phyloP scores from a whole-genome alignment of 1,284 basidiomycete genomes.

The Puccinia horiana region DNA sequence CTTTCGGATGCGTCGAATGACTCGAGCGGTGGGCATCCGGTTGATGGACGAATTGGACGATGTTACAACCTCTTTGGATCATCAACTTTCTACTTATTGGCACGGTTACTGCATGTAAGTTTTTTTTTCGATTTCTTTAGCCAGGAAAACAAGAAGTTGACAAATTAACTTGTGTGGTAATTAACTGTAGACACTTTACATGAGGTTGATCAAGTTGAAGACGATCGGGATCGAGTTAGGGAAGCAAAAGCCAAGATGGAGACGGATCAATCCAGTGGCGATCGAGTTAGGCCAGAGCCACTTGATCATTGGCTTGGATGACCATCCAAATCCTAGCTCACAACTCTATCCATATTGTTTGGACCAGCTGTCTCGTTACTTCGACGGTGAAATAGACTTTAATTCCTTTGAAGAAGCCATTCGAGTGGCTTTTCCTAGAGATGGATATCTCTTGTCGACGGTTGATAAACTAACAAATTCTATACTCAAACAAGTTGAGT shows the following conservation, averaged over 20 bases:
- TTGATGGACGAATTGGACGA: background rate
- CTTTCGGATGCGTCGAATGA: background rate
- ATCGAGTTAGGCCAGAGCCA: conserved; percentile 46
- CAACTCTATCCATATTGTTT: conserved; percentile 42
- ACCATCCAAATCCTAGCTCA: conserved; percentile 28
- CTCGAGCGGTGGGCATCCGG: background rate
- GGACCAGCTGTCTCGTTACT: conserved; percentile 38
- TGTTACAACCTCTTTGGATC: conserved; percentile 48
- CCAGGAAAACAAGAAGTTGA: background rate
- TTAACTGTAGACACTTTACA: conserved; percentile 38
- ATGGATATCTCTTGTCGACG: conserved; percentile 36
- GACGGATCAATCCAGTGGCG: conserved; percentile 48
- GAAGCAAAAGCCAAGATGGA: conserved; percentile 31
- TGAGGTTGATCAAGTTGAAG: conserved; percentile 38
- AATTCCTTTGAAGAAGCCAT: conserved; percentile 42
- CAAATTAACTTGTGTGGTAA: background rate
- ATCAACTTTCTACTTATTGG: conserved; percentile 40
- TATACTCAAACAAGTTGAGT: conserved; percentile 44
- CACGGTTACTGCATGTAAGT: conserved; percentile 44
- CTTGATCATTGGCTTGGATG: conserved; percentile 46
- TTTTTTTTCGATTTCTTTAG: background rate
- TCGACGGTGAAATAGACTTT: conserved; percentile 48
- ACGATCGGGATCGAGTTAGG: conserved; percentile 20
- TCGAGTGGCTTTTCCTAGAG: conserved; percentile 33
- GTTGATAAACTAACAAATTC: conserved; percentile 45